These are phyloP conservation scores for Halophytophthora batemanensis DNA, from an alignment of 352 stramenopile genomes.

Conservation along the genomic window DNA sequence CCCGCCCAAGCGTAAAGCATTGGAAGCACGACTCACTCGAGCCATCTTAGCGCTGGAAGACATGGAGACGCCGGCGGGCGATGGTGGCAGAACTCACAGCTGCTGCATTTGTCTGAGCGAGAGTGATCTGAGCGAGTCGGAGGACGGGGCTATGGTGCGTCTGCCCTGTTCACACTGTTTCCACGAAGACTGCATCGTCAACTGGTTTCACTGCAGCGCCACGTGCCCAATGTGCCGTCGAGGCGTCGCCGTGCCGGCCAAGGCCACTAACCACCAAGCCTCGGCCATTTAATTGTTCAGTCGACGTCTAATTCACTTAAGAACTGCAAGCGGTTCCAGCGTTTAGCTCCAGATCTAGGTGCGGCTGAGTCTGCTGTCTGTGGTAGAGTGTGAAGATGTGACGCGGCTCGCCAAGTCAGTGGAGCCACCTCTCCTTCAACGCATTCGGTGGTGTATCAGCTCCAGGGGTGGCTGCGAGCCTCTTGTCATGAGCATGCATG, in stretches of 20 bases:
- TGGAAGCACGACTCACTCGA: slow-evolving; percentile 18
- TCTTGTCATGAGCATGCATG: too few species aligned
- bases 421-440: too few species aligned
- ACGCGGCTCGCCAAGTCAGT: too few species aligned
- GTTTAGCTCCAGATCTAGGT: too few species aligned
- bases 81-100: background rate
- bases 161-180: slow-evolving; percentile 49
- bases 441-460: too few species aligned
- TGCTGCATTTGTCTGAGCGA: slow-evolving; percentile 25
- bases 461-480: too few species aligned
- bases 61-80: background rate
- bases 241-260: slow-evolving; percentile 5
- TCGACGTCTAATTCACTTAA: too few species aligned
- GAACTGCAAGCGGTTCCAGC: too few species aligned
- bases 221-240: slow-evolving; percentile 52
- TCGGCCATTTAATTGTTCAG: too few species aligned
- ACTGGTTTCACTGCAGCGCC: slow-evolving; percentile 47
- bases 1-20: slow-evolving; percentile 26
- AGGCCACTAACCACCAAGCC: too few species aligned
- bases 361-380: too few species aligned
- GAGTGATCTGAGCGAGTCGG: slow-evolving; percentile 1
- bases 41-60: slow-evolving; percentile 17
- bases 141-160: slow-evolving; percentile 24
- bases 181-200: slow-evolving; percentile 59
- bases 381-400: too few species aligned